phyloP scores from a whole-genome alignment of 805 yeast species.

The Kluyveromyces dobzhanskii region DNA sequence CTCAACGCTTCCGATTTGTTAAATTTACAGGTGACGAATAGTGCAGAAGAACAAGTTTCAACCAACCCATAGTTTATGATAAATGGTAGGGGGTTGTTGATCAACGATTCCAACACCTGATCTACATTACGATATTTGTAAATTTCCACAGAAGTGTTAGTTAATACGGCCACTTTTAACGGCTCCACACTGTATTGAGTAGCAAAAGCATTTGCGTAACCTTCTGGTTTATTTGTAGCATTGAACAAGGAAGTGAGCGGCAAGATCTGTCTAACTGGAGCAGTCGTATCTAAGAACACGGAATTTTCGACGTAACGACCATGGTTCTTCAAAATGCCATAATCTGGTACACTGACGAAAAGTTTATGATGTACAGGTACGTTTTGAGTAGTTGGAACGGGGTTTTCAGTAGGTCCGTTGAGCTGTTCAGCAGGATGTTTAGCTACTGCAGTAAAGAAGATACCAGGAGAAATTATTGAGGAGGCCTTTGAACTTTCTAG shows the following conservation, averaged over 20 bases:
- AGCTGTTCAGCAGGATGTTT: conserved; percentile 18
- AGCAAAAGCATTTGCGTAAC: conserved; percentile 80
- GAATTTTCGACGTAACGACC: conserved; percentile 74
- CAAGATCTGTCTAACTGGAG: conserved; percentile 61
- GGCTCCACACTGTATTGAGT: conserved; percentile 68
- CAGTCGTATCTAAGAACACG: conserved; percentile 55
- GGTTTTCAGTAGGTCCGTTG: conserved; percentile 10
- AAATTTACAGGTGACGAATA: conserved; percentile 73
- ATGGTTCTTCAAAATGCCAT: conserved; percentile 70
- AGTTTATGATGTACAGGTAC: conserved; percentile 33
- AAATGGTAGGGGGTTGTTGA: conserved; percentile 63
- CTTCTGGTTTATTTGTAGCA: conserved; percentile 67
- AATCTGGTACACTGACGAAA: conserved; percentile 75
- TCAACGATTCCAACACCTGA: conserved; percentile 59
- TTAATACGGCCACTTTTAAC: conserved; percentile 71
- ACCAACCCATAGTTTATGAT: conserved; percentile 74
- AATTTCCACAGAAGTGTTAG: conserved; percentile 68
- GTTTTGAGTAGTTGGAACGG: conserved; percentile 11
- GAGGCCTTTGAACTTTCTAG: conserved; percentile 50
- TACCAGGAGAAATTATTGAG: conserved; percentile 74
- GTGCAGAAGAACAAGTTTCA: conserved; percentile 84
- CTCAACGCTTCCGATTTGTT: conserved; percentile 46
- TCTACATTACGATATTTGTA: conserved; percentile 77
- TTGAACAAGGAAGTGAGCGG: conserved; percentile 62
- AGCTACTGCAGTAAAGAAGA: conserved; percentile 59